A percentile compares a stretch with the other conserved stretches of the same genome.
Conservation (phyloP, 164 flowering plant genomes). For the Liquidambar formosana region DNA sequence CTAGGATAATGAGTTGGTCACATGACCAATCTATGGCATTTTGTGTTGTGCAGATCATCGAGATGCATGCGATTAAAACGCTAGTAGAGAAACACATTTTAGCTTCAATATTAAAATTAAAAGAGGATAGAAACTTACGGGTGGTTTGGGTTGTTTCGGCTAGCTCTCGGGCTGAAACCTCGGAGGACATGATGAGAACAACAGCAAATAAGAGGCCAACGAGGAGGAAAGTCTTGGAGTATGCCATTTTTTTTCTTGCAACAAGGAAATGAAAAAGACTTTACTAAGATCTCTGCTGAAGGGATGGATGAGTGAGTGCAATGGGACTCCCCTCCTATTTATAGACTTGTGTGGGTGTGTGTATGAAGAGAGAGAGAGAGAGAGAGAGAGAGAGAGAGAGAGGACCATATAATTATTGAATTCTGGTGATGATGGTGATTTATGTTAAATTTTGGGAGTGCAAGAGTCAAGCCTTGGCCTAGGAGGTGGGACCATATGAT, state of each 20-base stretch:
- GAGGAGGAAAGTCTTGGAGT: slow-evolving; percentile 15
- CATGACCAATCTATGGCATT: too few relatives aligned
- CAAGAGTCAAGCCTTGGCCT: neutral
- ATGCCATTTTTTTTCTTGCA: slow-evolving; percentile 13
- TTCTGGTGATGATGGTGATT: neutral
- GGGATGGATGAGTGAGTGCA: neutral
- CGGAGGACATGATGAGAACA: slow-evolving; percentile 12
- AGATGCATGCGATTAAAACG: too few relatives aligned
- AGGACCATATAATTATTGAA: neutral
- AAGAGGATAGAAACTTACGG: neutral
- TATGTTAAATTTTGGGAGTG: neutral
- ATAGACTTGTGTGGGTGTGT: neutral
- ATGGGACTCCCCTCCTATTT: slow-evolving; percentile 1
- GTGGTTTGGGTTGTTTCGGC: slow-evolving; percentile 7
- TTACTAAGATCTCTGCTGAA: neutral
- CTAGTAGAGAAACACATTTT: too few relatives aligned
- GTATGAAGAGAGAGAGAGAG: too few relatives aligned
- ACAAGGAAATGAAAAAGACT: neutral
- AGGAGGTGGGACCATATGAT: neutral
- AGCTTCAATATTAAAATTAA: too few relatives aligned
- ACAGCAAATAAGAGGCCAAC: slow-evolving; percentile 14
- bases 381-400: neutral
- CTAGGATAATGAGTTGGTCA: too few relatives aligned
- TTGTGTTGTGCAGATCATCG: too few relatives aligned
- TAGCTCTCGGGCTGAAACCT: slow-evolving; percentile 4